A percentile compares a stretch with the other conserved stretches of the same genome.
Conservation (phyloP, 768 basidiomycete genomes). For the Rhodotorula diobovata region DNA sequence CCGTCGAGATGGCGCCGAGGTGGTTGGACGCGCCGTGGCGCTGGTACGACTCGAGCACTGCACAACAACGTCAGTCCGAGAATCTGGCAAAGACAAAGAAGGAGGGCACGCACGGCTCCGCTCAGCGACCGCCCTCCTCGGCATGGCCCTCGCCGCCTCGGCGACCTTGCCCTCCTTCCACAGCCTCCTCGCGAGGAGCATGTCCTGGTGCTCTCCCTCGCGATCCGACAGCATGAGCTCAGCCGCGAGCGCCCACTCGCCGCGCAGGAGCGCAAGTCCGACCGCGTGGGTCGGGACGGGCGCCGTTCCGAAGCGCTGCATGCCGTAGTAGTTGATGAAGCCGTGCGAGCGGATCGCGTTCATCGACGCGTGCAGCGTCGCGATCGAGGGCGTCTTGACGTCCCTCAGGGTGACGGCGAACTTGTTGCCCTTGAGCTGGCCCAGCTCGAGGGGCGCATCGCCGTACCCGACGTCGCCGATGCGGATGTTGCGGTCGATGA, state of each 20-base stretch:
- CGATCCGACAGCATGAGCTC: slow-evolving; percentile 74
- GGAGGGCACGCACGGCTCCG: slow-evolving; percentile 55
- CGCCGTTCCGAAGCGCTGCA: slow-evolving; percentile 98
- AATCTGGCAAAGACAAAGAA: neutral
- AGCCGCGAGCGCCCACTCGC: slow-evolving; percentile 84
- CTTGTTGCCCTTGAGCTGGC: slow-evolving; percentile 92
- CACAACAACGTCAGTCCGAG: too few species aligned
- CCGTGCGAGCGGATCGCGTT: slow-evolving; percentile 72
- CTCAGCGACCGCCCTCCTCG: slow-evolving; percentile 86
- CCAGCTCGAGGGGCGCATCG: slow-evolving; percentile 76
- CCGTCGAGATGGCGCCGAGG: slow-evolving; percentile 80
- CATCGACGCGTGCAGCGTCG: slow-evolving; percentile 70
- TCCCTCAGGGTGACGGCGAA: slow-evolving; percentile 94
- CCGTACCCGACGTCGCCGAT: slow-evolving; percentile 83
- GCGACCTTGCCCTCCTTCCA: slow-evolving; percentile 73
- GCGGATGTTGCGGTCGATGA: slow-evolving; percentile 74
- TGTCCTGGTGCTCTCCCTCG: slow-evolving; percentile 77
- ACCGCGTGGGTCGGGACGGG: slow-evolving; percentile 92
- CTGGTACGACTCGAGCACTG: slow-evolving; percentile 35
- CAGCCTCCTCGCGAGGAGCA: slow-evolving; percentile 75
- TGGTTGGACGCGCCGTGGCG: slow-evolving; percentile 35
- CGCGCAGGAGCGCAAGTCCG: slow-evolving; percentile 79
- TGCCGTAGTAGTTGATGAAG: slow-evolving; percentile 96
- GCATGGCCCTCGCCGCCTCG: slow-evolving; percentile 77
- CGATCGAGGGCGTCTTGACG: slow-evolving; percentile 69